Evolutionary conservation across 2,329 filamentous ascomycete genomes (phyloP), one percentile per base, ranked within the genome.

Genomic region (Grosmannia clavigera): DNA sequence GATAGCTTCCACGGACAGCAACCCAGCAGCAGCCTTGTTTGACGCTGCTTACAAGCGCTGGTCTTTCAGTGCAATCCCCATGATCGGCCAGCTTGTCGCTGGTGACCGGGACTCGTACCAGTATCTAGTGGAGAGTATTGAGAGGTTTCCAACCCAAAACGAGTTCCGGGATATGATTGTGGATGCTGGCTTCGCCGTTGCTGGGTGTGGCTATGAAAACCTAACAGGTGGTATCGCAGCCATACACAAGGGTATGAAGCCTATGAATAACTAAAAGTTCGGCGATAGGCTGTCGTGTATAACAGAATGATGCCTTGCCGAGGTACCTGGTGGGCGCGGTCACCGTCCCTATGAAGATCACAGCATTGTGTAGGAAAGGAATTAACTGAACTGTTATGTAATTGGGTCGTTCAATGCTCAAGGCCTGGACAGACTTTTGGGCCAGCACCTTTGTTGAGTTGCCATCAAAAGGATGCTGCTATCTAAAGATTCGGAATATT

Each of bases 111-210:
- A 95, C 69, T 96, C 90, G 71, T 99, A 99, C 73, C 94, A 99
- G 78, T 99, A 99, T 74, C 79, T 99, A 11, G 94, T 99, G 11
- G 94, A 99, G 79, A 96, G 92, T 73, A 99, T 99, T 72, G 92
- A 96, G 74, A 79, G 82, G 55, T 97, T 97, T 71, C 95, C 94
- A 0, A 86, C 78, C 66, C 95, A 99, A 76, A 80, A 84, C 58
- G 84, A 90, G 65, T 99, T 95, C 70, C 81, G 86, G 65, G 80
- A 83, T 40, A 91, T 95, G 88, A 94, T 95, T 68, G 73, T 81
- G 65, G 82, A 86, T 31, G 92, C 90, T 3, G 92, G 92, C 1
- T 99, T 99, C 69, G 77, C 88, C 64, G 84, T 95, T 52, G 91
- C 87, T 1, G 91, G 88, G 1, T 74, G 83, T 58, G 90, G 89